phyloP scores from a whole-genome alignment of 2,329 filamentous ascomycete genomes.

The Verticillium tricorpus region DNA sequence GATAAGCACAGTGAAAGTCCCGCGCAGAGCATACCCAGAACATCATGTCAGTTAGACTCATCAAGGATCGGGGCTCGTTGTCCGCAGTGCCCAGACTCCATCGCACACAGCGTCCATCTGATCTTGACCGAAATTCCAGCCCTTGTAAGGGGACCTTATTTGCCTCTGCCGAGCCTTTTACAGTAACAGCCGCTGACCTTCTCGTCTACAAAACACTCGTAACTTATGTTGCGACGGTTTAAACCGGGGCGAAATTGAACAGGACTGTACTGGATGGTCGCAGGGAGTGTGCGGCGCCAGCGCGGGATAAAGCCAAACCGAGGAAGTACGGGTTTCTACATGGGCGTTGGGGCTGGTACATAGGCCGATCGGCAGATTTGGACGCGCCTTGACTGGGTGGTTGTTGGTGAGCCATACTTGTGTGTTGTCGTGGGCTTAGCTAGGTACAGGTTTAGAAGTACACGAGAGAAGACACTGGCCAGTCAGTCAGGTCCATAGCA shows the following conservation, averaged over 20 bases:
- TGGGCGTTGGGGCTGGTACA: too few species aligned
- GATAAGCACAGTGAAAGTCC: background rate
- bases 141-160: too few species aligned
- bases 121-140: too few species aligned
- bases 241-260: background rate
- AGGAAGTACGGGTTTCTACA: background rate
- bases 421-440: too few species aligned
- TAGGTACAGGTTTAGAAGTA: too few species aligned
- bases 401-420: too few species aligned
- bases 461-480: too few species aligned
- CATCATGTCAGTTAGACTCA: background rate
- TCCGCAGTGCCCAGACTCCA: background rate
- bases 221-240: background rate
- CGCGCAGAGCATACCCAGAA: background rate
- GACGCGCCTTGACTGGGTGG: too few species aligned
- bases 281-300: background rate
- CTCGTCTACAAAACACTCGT: background rate
- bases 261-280: background rate
- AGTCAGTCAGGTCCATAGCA: too few species aligned
- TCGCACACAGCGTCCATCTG: background rate
- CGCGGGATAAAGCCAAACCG: background rate
- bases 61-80: background rate
- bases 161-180: background rate
- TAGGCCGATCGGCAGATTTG: background rate
- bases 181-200: background rate